Base-by-base conservation (phyloP, 225 moss, liverwort and hornwort species). In the Physcomitrium patens region DNA sequence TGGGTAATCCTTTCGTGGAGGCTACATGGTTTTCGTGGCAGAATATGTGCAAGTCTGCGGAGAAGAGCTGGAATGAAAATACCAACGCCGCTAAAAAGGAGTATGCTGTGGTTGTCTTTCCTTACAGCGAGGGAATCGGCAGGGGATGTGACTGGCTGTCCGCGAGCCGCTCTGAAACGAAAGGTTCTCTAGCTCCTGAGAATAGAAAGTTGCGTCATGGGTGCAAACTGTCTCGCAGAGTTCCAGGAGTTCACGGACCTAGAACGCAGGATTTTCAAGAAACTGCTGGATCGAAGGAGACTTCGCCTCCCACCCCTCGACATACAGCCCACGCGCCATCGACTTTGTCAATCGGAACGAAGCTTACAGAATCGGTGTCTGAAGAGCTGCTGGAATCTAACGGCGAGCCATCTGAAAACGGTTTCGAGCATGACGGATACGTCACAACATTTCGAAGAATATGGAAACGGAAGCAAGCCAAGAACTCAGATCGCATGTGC, bases 91-190 rank as follows among this genome's bases (percentile, higher is more conserved):
- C 86, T 16, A 78, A 84, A 66, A 92, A 93, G 84, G 82, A 90
- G 59, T 99, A 90, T 49, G 94, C 94, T 4, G 89, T 99, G 47
- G 89, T 99, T n/a, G 92, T 91, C 67, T 99, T 99, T 60, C 97
- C 97, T 43, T 99, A 95, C 78, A 99, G 97, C 68, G 94, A 99
- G 72, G 89, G 86, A 82, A 99, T 99, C 79, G 97, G 97, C 43
- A 87, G 97, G 53, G 97, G 93, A 50, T 94, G 97, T 16, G 91
- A 94, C 72, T 94, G 97, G 97, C 91, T 83, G 27, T 73, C 83
- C 68, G 26, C 86, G 64, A 65, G 54, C 63, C 64, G 83, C 78
- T 54, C 78, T 71, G 77, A 77, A 49, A 51, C 89, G 74, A 90
- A 85, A 69, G 78, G 65, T 3, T 27, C 84, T 44, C 80, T 79